Base-by-base conservation (phyloP, 2,329 filamentous ascomycete genomes). In the Shiraia bambusicola region DNA sequence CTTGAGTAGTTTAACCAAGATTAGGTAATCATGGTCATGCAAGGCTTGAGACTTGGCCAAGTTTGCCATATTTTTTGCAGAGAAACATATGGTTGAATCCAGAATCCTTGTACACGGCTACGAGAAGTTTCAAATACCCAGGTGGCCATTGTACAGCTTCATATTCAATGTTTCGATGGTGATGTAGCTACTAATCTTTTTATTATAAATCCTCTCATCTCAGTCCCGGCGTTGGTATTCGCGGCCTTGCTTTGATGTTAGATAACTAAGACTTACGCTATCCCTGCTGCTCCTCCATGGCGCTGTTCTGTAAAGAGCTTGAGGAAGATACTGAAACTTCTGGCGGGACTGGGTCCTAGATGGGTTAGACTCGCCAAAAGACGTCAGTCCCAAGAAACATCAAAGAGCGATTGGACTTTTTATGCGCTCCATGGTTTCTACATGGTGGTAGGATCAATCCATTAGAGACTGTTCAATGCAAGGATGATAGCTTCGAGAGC, bases 241-340 rank as follows among this genome's bases (percentile, higher is more conserved):
- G 9, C 15, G 24, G 34, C 0, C 89, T 89, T 1, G 88, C 88
- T 1, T 86, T 95, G 69, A 75, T 95, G 37, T 87, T 88, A 1
- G 89, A 90, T 59, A n/a, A n/a, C n/a, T n/a, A 83, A 84, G 11
- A 90, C 86, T 1, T 90, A 95, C 67, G 95, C 90, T 0, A 91
- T 95, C 48, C 86, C 95, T 0, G 82, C 95, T 4, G 86, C 86
- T 0, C 90, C 89, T 0, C 89, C 0, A 70, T 88, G 15, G 76
- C 94, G 19, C 81, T 93, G 10, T 27, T 15, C 19, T 5, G 19
- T 8, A 22, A 4, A 22, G 19, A 22, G 8, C 19, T 22, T 22
- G 19, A 22, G 8, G 19, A 22, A 22, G 19, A 22, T 14, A 78
- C 78, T 0, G 57, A 61, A 17, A n/a, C n/a, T n/a, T n/a, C n/a